Conservation (phyloP, 2,329 filamentous ascomycete genomes). For the Metarhizium humberi region DNA sequence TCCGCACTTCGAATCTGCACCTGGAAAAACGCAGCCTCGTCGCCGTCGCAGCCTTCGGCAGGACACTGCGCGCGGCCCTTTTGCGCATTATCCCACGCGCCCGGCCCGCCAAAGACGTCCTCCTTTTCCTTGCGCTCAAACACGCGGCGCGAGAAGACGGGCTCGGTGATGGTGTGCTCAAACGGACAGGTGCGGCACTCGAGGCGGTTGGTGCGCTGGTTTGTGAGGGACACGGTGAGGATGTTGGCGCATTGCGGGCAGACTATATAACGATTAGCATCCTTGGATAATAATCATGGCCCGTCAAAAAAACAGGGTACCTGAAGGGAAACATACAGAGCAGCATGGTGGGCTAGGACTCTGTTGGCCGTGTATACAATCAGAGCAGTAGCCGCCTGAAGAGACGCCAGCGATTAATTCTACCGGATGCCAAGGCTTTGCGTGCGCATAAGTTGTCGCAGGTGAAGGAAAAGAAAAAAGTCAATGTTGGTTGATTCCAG, state of each 20-base stretch:
- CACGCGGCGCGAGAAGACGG: conserved; percentile 73
- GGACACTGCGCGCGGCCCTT: conserved; percentile 78
- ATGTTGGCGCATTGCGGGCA: conserved; percentile 79
- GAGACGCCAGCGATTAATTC: background rate
- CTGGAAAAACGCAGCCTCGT: conserved; percentile 88
- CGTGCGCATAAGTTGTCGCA: too few species aligned
- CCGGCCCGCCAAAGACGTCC: conserved; percentile 79
- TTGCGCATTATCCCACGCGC: conserved; percentile 85
- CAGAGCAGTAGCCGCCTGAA: background rate
- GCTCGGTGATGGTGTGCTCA: conserved; percentile 70
- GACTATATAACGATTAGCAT: conserved; percentile 37
- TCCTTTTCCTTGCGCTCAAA: conserved; percentile 84
- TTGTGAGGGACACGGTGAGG: conserved; percentile 59
- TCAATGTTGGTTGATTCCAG: too few species aligned
- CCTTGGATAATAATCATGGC: background rate
- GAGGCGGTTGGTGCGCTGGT: conserved; percentile 64
- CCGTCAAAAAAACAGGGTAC: background rate
- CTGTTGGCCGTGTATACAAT: background rate
- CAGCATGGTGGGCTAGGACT: conserved; percentile 40
- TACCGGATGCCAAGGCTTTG: background rate
- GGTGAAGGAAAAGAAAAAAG: too few species aligned
- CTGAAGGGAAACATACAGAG: conserved; percentile 43
- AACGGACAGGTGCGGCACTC: conserved; percentile 95
- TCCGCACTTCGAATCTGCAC: conserved; percentile 96
- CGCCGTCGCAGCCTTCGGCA: conserved; percentile 68